Evolutionary conservation across 345 rosid genomes (phyloP).

Genomic region (Euphorbia lathyris): DNA sequence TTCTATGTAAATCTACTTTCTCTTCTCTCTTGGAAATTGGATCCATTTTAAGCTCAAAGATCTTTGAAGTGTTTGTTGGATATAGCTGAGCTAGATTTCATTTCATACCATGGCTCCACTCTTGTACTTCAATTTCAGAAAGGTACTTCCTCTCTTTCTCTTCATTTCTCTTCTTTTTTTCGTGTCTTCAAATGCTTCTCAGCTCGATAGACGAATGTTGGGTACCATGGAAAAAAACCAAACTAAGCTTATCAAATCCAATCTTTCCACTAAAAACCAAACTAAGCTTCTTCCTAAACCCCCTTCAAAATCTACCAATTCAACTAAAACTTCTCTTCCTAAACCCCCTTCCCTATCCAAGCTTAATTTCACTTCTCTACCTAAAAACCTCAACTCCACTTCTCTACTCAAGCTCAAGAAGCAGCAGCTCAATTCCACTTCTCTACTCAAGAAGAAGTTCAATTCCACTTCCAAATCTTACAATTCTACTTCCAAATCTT

Average conservation of each 20-base stretch:
- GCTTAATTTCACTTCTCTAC: slow-evolving; percentile 25
- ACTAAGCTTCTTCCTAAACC: slow-evolving; percentile 37
- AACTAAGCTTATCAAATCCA: slow-evolving; percentile 38
- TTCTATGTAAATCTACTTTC: background rate
- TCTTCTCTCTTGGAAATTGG: slow-evolving; percentile 10
- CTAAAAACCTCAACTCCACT: slow-evolving; percentile 32
- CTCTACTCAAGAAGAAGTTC: slow-evolving; percentile 30
- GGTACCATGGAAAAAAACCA: slow-evolving; percentile 38
- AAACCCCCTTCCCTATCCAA: slow-evolving; percentile 13
- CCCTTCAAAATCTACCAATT: slow-evolving; percentile 38
- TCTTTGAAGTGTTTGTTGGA: slow-evolving; percentile 21
- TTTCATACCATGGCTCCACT: slow-evolving; percentile 40
- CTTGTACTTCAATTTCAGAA: slow-evolving; percentile 40
- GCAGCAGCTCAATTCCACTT: slow-evolving; percentile 47
- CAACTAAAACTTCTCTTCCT: slow-evolving; percentile 32
- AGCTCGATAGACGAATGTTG: slow-evolving; percentile 36
- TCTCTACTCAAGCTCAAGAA: slow-evolving; percentile 26
- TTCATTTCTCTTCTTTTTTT: slow-evolving; percentile 26
- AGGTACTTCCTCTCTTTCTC: slow-evolving; percentile 43
- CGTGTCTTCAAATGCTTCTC: slow-evolving; percentile 32
- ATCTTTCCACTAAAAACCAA: slow-evolving; percentile 40
- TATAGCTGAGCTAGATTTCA: background rate
- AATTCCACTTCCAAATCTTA: slow-evolving; percentile 40
- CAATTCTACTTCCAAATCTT: slow-evolving; percentile 44
- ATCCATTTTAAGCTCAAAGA: slow-evolving; percentile 22